Evolutionary conservation across 2,329 filamentous ascomycete genomes (phyloP).

Genomic region (Ophiocordyceps australis): DNA sequence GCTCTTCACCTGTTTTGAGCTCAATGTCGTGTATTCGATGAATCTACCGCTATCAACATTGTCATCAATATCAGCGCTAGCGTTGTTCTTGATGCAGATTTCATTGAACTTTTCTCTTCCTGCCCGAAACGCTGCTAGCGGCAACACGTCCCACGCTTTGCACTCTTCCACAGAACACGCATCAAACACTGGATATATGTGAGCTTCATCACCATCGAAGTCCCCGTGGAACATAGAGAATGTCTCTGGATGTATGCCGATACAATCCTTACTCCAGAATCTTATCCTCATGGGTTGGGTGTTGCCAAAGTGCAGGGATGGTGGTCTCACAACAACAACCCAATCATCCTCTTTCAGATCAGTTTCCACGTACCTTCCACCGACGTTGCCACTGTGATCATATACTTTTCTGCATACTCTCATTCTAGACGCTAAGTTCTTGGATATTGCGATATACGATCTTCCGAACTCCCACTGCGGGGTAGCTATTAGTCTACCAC

Average conservation of each 20-base stretch:
- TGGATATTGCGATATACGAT: background rate
- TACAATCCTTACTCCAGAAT: background rate
- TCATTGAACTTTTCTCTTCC: background rate
- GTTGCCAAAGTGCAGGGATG: background rate
- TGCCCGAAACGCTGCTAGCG: background rate
- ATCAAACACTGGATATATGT: background rate
- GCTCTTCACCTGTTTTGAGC: background rate
- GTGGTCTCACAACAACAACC: background rate
- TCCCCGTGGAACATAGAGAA: background rate
- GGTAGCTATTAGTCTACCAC: background rate
- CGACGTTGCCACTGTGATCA: background rate
- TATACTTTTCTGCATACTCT: background rate
- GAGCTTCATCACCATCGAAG: background rate
- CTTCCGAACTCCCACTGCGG: background rate
- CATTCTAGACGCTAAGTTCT: background rate
- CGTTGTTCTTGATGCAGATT: background rate
- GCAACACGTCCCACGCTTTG: background rate
- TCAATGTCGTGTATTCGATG: background rate
- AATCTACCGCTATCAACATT: background rate
- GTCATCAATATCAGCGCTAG: background rate
- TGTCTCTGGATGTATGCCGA: background rate
- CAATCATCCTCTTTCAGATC: background rate
- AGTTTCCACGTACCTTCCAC: background rate
- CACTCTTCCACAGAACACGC: background rate
- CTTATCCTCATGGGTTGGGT: background rate